Conservation (phyloP, 441 rosid species). For the Gossypium gossypioides region DNA sequence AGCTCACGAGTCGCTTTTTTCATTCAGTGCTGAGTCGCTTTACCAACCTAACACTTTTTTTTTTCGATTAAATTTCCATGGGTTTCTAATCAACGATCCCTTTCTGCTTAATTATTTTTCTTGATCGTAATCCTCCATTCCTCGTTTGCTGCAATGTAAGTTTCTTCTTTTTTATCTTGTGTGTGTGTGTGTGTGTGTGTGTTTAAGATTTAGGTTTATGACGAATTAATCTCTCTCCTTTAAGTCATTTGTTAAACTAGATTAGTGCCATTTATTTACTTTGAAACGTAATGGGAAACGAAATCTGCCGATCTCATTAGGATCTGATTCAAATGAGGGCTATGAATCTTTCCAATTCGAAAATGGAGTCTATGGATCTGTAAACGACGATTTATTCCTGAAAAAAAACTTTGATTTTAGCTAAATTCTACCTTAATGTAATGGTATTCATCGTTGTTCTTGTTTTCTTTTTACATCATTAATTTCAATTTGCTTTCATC, state of each 20-base stretch:
- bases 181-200: neutral
- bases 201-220: neutral
- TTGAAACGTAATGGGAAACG: neutral
- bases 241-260: neutral
- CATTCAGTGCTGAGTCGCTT: conserved; percentile 20
- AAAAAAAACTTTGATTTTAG: neutral
- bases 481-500: neutral
- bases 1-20: conserved; percentile 18
- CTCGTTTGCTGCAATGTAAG: conserved; percentile 9
- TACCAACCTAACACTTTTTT: conserved; percentile 13
- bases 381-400: neutral
- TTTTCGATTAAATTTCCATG: neutral
- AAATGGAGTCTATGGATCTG: conserved; percentile 2
- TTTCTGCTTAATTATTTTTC: neutral
- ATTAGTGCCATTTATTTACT: neutral
- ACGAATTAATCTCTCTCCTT: neutral
- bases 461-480: neutral
- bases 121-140: neutral
- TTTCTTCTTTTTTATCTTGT: neutral
- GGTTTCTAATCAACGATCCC: neutral
- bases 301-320: neutral
- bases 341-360: neutral
- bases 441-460: neutral
- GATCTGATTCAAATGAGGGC: neutral
- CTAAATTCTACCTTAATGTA: neutral